phyloP scores from a whole-genome alignment of 2,329 filamentous ascomycete species.

The Phyllosticta ampelicida region DNA sequence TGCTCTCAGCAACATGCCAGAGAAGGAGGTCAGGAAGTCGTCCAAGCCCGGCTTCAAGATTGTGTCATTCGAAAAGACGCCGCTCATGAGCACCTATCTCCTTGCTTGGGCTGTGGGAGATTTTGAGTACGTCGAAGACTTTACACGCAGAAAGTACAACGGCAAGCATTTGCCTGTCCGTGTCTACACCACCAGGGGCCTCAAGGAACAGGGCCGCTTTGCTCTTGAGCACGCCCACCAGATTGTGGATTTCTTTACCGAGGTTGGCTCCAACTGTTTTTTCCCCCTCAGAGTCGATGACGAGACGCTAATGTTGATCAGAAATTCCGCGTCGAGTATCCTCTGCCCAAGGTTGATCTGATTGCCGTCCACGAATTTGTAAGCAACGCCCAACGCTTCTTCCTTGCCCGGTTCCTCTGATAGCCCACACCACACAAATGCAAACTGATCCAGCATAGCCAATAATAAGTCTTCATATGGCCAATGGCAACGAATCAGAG shows the following conservation, averaged over 20 bases:
- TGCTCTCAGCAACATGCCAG: conserved; percentile 91
- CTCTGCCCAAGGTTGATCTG: conserved; percentile 82
- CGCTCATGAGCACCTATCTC: conserved; percentile 82
- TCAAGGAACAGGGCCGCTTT: conserved; percentile 84
- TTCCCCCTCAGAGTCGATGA: not conserved
- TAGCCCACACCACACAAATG: not conserved
- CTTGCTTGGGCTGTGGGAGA: conserved; percentile 92
- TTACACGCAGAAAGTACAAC: conserved; percentile 81
- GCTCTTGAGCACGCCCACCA: conserved; percentile 85
- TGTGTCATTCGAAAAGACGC: conserved; percentile 73
- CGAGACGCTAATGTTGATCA: conserved; percentile 13
- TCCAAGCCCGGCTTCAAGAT: conserved; percentile 53
- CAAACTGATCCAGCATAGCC: conserved; percentile 17
- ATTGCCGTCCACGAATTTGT: conserved; percentile 91
- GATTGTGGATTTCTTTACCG: conserved; percentile 93
- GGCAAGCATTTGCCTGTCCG: conserved; percentile 85
- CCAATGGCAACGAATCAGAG: not conserved
- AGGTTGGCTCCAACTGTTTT: conserved; percentile 34
- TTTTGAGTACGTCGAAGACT: conserved; percentile 91
- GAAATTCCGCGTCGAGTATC: conserved; percentile 86
- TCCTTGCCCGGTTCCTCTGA: conserved; percentile 14
- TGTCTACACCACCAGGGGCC: conserved; percentile 89
- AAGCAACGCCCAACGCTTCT: conserved; percentile 20
- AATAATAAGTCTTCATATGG: conserved; percentile 30
- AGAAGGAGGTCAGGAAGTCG: conserved; percentile 53